A percentile compares a stretch with the other conserved stretches of the same genome.
Conservation (phyloP, 306 rosid genomes). For the Sesbania bispinosa region DNA sequence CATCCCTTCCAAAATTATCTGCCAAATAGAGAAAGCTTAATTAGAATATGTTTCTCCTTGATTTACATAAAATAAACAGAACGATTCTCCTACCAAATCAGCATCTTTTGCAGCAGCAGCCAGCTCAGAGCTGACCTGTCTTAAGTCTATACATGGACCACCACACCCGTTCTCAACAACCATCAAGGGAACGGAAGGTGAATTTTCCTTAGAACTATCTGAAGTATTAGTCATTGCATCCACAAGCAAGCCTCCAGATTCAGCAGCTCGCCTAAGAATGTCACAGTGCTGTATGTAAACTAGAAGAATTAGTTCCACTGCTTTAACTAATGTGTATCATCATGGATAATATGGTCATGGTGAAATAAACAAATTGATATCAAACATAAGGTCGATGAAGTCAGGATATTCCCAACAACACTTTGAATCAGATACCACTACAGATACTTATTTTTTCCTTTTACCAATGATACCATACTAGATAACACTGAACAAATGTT, state of each 20-base stretch:
- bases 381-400: neutral
- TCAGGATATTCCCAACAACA: neutral
- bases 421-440: neutral
- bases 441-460: neutral
- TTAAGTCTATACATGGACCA: slow-evolving; percentile 79
- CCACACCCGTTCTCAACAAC: slow-evolving; percentile 84
- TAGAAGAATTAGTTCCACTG: slow-evolving; percentile 38
- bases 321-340: neutral
- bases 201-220: slow-evolving; percentile 46
- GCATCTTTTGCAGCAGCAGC: slow-evolving; percentile 76
- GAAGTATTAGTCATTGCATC: slow-evolving; percentile 64
- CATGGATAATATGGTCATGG: neutral
- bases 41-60: neutral
- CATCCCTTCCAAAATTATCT: slow-evolving; percentile 86
- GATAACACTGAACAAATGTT: neutral
- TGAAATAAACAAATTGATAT: neutral
- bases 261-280: slow-evolving; percentile 83
- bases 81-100: slow-evolving; percentile 54
- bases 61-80: neutral
- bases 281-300: slow-evolving; percentile 76
- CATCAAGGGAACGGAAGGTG: slow-evolving; percentile 52
- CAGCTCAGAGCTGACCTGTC: slow-evolving; percentile 92
- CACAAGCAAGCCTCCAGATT: slow-evolving; percentile 74
- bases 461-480: neutral
- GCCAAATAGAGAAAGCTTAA: slow-evolving; percentile 17